Base-by-base conservation (phyloP, 495 filamentous ascomycete species). In the Endocarpon pusillum region DNA sequence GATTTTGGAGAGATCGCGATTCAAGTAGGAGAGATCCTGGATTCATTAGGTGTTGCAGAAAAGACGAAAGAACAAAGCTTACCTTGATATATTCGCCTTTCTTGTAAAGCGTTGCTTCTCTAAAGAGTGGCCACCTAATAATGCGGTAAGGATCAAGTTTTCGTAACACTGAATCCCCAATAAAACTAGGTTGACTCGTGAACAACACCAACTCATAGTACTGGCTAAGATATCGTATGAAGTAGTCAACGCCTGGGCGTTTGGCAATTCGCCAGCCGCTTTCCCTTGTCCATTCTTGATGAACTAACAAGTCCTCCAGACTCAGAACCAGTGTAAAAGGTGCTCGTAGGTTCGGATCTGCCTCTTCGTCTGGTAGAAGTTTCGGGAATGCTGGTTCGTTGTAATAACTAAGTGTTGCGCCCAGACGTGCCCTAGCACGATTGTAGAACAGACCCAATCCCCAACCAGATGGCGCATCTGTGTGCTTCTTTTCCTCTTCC, bases 181-280 rank as follows among this genome's bases (percentile, higher is more conserved):
- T 77, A 49, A 71, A 71, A 43, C 71, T 78, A 3, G 84, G 80
- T 11, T 84, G 73, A 36, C 66, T 82, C 19, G 91, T 94, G 62
- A 94, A 97, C 29, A 97, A 69, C 23, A 94, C 91, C 16, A 97
- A 65, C 52, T 97, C 89, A 54, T 94, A 97, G 64, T 96, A 94
- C 51, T 94, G 83, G 55, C 77, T 84, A 24, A 97, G 66, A 51
- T 97, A 97, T 47, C 79, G 81, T 35, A 97, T 55, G 62, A 97
- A 96, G 62, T 97, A 97, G 59, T 97, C 89, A 29, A 93, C 67
- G 25, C 89, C 89, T 19, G 89, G 89, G 21, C 89, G 73, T 60
- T 97, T 97, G 26, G 89, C 89, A 43, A 87, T 70, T 37, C 87
- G 73, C 87, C 89, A 97, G 19, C 89, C 89, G 45, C 94, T 79